These are phyloP conservation scores for Coniochaeta ligniaria DNA, from an alignment of 2,329 filamentous ascomycete genomes.

Conservation along the genomic window DNA sequence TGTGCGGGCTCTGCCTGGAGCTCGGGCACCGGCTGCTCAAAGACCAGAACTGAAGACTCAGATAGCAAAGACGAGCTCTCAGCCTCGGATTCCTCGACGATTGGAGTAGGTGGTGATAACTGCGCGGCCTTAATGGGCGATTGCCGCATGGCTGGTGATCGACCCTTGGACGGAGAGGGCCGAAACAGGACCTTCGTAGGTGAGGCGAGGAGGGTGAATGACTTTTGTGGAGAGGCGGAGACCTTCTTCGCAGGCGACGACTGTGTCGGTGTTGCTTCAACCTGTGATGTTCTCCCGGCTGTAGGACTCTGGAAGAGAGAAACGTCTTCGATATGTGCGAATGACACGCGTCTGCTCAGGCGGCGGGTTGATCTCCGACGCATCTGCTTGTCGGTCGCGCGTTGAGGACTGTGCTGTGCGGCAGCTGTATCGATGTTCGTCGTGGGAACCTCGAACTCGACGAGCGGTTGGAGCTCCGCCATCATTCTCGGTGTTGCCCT, in stretches of 20 bases:
- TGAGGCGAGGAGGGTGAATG: constrained; percentile 18
- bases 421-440: neutral
- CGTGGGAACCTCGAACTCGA: constrained; percentile 4
- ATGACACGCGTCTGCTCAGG: constrained; percentile 18
- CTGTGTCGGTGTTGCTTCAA: constrained; percentile 10
- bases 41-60: constrained; percentile 15
- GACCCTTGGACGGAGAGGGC: constrained; percentile 7
- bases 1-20: constrained; percentile 14
- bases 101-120: neutral
- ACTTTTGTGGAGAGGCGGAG: constrained; percentile 13
- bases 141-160: constrained; percentile 10
- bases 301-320: constrained; percentile 11
- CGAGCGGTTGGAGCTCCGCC: constrained; percentile 14
- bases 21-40: constrained; percentile 18
- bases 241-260: constrained; percentile 17
- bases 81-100: neutral
- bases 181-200: constrained; percentile 14
- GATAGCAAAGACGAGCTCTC: neutral
- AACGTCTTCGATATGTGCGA: constrained; percentile 10
- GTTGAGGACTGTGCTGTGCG: neutral
- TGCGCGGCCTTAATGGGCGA: neutral
- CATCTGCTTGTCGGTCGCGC: constrained; percentile 14
- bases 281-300: constrained; percentile 8
- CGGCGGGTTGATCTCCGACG: constrained; percentile 17
- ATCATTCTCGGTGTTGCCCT: constrained; percentile 8